A percentile compares a stretch with the other conserved stretches of the same genome.
Evolutionary conservation across 306 rosid genomes (phyloP).

Genomic region (Macrotyloma uniflorum): DNA sequence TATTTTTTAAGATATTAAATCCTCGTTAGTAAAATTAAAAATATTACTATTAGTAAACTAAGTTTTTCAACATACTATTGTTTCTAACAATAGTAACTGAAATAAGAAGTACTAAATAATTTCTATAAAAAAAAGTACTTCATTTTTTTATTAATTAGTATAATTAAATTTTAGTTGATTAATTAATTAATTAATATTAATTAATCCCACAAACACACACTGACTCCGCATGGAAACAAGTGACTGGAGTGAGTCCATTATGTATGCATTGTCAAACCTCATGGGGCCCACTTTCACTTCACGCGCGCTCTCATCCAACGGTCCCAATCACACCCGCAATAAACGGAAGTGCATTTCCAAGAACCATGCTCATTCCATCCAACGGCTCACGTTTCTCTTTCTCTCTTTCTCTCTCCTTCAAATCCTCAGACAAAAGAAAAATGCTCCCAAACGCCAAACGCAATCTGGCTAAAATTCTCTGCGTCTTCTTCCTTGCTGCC

Average conservation of each 20-base stretch:
- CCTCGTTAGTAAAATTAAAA: not conserved
- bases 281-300: conserved; percentile 64
- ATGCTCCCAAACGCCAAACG: conserved; percentile 18
- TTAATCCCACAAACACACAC: not conserved
- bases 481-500: conserved; percentile 15
- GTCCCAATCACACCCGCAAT: conserved; percentile 53
- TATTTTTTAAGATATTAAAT: not conserved
- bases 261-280: conserved; percentile 59
- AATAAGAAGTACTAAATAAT: too few relatives aligned
- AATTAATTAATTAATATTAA: not conserved
- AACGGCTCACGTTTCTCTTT: conserved; percentile 58
- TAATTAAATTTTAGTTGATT: not conserved
- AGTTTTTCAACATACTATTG: too few relatives aligned
- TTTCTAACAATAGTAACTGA: too few relatives aligned
- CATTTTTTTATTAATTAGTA: not conserved
- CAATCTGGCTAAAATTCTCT: conserved; percentile 1
- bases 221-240: not conserved
- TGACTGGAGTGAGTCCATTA: conserved; percentile 7
- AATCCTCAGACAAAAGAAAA: not conserved
- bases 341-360: conserved; percentile 75
- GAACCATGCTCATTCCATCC: conserved; percentile 51
- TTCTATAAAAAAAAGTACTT: too few relatives aligned
- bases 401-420: conserved; percentile 53
- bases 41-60: too few relatives aligned
- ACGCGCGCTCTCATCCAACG: conserved; percentile 96